Conservation (phyloP, 73 alveolate species). For the Loxodes magnus region DNA sequence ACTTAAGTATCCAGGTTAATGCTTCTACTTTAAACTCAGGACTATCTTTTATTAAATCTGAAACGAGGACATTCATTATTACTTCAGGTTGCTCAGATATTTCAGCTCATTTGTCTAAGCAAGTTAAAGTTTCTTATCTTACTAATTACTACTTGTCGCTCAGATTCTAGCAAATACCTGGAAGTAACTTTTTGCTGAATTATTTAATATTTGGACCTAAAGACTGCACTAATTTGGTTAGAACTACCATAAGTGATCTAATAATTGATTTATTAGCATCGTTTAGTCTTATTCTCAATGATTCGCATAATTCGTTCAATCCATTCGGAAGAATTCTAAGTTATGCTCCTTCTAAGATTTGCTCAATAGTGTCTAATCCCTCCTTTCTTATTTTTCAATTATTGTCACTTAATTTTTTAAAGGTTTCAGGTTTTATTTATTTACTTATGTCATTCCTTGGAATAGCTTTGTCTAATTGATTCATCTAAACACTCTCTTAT, state of each 20-base stretch:
- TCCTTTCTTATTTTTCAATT: constrained; percentile 77
- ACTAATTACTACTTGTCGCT: constrained; percentile 67
- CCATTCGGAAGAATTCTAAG: constrained; percentile 74
- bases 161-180: constrained; percentile 52
- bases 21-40: constrained; percentile 65
- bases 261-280: constrained; percentile 77
- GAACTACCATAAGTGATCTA: constrained; percentile 43
- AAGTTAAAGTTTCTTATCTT: constrained; percentile 54
- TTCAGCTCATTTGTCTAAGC: constrained; percentile 58
- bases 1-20: constrained; percentile 51
- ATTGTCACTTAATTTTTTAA: constrained; percentile 53
- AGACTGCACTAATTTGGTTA: constrained; percentile 45
- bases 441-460: constrained; percentile 69
- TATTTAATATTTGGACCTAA: constrained; percentile 58
- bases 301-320: constrained; percentile 41
- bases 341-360: constrained; percentile 38
- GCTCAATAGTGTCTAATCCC: constrained; percentile 48
- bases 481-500: constrained; percentile 47
- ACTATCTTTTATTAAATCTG: constrained; percentile 46
- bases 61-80: constrained; percentile 31
- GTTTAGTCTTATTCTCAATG: constrained; percentile 47
- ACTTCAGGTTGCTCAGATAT: constrained; percentile 63
- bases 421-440: constrained; percentile 37
- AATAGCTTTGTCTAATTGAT: constrained; percentile 36
- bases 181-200: constrained; percentile 50